Evolutionary conservation across 139 green algal species (phyloP).

Genomic region (Zygnema cylindricum): DNA sequence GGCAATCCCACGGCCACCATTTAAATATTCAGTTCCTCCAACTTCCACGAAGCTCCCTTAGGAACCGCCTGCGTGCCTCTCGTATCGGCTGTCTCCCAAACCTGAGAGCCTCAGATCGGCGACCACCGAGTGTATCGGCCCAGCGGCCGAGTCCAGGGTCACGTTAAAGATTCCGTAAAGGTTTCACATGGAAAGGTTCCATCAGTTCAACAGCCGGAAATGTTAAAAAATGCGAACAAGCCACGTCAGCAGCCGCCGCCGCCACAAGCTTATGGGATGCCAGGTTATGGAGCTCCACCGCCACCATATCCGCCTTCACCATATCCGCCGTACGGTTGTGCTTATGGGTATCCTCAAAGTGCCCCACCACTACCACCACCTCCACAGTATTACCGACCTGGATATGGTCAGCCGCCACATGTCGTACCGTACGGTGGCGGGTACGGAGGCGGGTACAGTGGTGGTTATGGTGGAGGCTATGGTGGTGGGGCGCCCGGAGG

Average conservation of each 20-base stretch:
- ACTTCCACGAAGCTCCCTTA: background rate
- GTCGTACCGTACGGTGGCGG: background rate
- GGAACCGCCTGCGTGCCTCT: background rate
- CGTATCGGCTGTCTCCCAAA: background rate
- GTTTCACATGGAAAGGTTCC: background rate
- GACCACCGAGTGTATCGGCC: background rate
- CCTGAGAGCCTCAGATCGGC: background rate
- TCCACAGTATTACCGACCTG: background rate
- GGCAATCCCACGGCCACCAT: background rate
- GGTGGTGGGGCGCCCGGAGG: no score
- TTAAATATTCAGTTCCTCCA: background rate
- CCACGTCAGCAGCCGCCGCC: background rate
- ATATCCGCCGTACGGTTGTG: no score
- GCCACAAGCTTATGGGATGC: background rate
- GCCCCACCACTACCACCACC: no score
- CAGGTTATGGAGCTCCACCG: background rate
- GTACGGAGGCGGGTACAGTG: background rate
- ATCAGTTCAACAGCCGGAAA: background rate
- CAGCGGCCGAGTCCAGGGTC: background rate
- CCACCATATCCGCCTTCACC: background rate
- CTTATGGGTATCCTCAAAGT: background rate
- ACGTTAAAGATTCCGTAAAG: background rate
- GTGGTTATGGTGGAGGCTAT: background rate
- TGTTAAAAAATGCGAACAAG: background rate
- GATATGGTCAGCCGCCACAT: background rate